A percentile compares a stretch with the other conserved stretches of the same genome.
These are phyloP conservation scores for Novakomyces olei DNA, from an alignment of 805 yeast genomes.

Conservation along the genomic window DNA sequence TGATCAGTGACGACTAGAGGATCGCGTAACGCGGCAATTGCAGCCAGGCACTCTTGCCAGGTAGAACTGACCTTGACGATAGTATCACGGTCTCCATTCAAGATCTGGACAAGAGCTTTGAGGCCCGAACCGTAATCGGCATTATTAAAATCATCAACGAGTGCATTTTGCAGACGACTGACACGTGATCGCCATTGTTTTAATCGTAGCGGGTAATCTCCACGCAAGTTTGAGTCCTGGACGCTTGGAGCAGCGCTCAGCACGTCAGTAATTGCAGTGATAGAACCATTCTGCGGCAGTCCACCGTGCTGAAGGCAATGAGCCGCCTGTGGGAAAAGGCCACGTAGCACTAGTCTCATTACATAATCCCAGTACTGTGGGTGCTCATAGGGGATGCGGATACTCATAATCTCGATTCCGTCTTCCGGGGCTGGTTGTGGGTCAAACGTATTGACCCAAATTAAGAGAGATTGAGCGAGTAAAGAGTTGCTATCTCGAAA, in stretches of 20 bases:
- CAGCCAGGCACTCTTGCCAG: conserved; percentile 1
- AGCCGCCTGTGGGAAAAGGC: conserved; percentile 1
- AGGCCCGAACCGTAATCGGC: background rate
- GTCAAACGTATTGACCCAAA: conserved; percentile 3
- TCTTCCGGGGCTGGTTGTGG: conserved; percentile 3
- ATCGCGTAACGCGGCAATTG: conserved; percentile 1
- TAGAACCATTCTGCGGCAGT: background rate
- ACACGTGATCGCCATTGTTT: conserved; percentile 3
- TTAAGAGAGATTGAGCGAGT: background rate
- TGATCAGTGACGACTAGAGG: background rate
- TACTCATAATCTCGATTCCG: conserved; percentile 3
- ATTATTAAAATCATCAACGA: background rate
- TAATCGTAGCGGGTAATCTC: background rate
- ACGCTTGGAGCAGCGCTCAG: background rate
- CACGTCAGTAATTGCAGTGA: background rate
- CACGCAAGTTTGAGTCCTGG: background rate
- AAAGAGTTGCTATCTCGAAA: too few relatives aligned
- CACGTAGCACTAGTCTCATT: background rate
- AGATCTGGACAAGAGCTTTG: background rate
- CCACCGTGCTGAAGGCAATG: background rate
- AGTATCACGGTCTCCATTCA: conserved; percentile 1
- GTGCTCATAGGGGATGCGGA: conserved; percentile 1
- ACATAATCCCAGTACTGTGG: conserved; percentile 4
- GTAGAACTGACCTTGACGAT: background rate
- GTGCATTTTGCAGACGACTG: background rate